Evolutionary conservation across 495 filamentous ascomycete genomes (phyloP), one percentile per base, ranked within the genome.

Genomic region (Pyrenula massariospora): DNA sequence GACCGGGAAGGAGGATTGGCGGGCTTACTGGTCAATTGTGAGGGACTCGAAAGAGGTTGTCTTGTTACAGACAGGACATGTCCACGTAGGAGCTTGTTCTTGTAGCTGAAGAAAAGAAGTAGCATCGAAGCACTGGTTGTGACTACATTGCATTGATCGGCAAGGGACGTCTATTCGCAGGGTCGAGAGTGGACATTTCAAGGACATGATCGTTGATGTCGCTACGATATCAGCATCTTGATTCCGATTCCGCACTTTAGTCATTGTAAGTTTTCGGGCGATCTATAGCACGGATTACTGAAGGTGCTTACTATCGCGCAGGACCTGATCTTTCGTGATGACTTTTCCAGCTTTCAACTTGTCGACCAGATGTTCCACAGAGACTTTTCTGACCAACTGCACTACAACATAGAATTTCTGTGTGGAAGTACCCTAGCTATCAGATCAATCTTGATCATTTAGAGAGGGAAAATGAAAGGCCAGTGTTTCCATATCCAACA

Each of bases 41-140:
- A 98, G 66, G 24, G 78, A 83, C 49, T 91, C 86, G 64, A 91
- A 98, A 10, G 81, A 81, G 10, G 89, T 83, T 0, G 81, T 70
- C 61, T 95, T 94, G 65, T 84, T 89, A 71, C 93, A 98, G 23
- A 95, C 84, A 8, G 93, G 93, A 63, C 93, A 98, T 21, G 81
- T 75, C 93, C 93, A 98, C 11, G 90, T 92, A 21, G 93, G 92
- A 0, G 88, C 91, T 73, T 98, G 93, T 66, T 96, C 91, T 63
- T 96, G 91, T 42, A 98, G 66, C 61, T 95, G 89, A 12, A 98
- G 75, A 61, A 95, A 98, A 1, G 89, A 94, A 1, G 82, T 82
- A n/a, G 85, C 93, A 68, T 98, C 93, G 65, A 97, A 97, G 63
- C 93, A 97, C 62, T 93, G 89, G 48, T 91, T 90, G 70, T 98